These are phyloP conservation scores for Hypseocharis bilobata DNA, from an alignment of 441 rosid species.

Conservation along the genomic window DNA sequence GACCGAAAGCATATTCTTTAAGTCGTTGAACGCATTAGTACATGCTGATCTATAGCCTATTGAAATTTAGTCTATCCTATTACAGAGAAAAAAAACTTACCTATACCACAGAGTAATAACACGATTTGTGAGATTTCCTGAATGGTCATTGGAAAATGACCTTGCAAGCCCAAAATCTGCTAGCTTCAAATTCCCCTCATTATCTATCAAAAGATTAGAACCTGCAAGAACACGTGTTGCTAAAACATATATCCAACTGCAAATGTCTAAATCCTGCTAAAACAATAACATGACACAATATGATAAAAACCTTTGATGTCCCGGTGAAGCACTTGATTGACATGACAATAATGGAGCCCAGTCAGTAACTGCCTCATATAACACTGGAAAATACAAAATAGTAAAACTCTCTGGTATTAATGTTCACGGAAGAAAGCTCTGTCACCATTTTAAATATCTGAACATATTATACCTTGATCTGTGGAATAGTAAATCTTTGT, in stretches of 20 bases:
- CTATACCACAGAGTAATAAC: slow-evolving; percentile 94
- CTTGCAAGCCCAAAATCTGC: slow-evolving; percentile 98
- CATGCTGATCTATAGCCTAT: not conserved
- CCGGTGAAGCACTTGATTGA: slow-evolving; percentile 87
- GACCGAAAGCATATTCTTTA: not conserved
- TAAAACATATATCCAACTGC: not conserved
- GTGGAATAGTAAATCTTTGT: slow-evolving; percentile 71
- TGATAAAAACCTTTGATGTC: slow-evolving; percentile 56
- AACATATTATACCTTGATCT: slow-evolving; percentile 36
- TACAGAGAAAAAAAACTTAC: slow-evolving; percentile 30
- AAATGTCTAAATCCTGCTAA: not conserved
- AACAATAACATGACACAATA: not conserved
- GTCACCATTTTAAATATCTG: not conserved
- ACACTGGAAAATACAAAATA: slow-evolving; percentile 38
- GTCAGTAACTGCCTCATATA: slow-evolving; percentile 90
- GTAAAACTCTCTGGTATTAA: not conserved
- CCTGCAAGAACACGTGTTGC: slow-evolving; percentile 23
- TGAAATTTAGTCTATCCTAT: not conserved
- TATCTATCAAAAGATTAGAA: slow-evolving; percentile 88
- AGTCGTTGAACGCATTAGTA: not conserved
- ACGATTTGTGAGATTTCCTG: slow-evolving; percentile 73
- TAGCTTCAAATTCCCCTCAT: slow-evolving; percentile 84
- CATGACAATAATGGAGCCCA: slow-evolving; percentile 88
- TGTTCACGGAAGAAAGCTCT: not conserved
- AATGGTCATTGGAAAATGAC: slow-evolving; percentile 58